phyloP scores from a whole-genome alignment of 176 grass and related monocot species.

The Aegilops longissima region DNA sequence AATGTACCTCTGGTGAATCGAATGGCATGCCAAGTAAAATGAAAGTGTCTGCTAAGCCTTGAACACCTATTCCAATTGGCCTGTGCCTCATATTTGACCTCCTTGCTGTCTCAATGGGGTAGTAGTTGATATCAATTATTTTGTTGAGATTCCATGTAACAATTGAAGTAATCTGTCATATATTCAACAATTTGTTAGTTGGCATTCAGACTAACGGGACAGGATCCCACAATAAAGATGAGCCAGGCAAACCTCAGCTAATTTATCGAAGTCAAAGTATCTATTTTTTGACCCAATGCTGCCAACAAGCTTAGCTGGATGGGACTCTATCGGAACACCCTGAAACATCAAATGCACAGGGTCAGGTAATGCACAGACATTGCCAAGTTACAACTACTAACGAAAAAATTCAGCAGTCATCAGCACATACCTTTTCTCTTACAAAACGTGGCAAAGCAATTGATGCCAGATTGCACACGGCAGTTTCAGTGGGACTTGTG shows the following conservation, averaged over 20 bases:
- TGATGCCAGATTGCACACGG: constrained; percentile 74
- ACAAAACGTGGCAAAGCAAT: constrained; percentile 80
- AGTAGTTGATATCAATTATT: constrained; percentile 89
- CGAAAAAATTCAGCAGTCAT: neutral
- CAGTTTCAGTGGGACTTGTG: constrained; percentile 71
- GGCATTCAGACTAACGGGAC: neutral
- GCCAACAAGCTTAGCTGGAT: constrained; percentile 73
- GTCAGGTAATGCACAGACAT: neutral
- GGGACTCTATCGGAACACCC: constrained; percentile 70
- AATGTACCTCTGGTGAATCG: constrained; percentile 66
- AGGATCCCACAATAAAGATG: neutral
- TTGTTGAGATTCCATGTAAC: constrained; percentile 90
- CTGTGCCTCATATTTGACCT: constrained; percentile 69
- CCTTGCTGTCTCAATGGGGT: constrained; percentile 75
- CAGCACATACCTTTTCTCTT: constrained; percentile 56
- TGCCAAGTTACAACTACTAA: neutral
- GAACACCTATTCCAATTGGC: constrained; percentile 77
- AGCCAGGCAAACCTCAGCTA: constrained; percentile 61
- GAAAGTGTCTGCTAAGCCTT: constrained; percentile 72
- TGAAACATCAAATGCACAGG: constrained; percentile 40
- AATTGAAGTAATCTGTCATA: constrained; percentile 66
- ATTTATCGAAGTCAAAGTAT: constrained; percentile 78
- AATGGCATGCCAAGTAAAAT: constrained; percentile 89
- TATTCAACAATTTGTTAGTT: constrained; percentile 20
- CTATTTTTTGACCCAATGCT: constrained; percentile 56